Evolutionary conservation across 768 basidiomycete genomes (phyloP), one percentile per base, ranked within the genome.

Genomic region (Peribolospora kevripleyi): DNA sequence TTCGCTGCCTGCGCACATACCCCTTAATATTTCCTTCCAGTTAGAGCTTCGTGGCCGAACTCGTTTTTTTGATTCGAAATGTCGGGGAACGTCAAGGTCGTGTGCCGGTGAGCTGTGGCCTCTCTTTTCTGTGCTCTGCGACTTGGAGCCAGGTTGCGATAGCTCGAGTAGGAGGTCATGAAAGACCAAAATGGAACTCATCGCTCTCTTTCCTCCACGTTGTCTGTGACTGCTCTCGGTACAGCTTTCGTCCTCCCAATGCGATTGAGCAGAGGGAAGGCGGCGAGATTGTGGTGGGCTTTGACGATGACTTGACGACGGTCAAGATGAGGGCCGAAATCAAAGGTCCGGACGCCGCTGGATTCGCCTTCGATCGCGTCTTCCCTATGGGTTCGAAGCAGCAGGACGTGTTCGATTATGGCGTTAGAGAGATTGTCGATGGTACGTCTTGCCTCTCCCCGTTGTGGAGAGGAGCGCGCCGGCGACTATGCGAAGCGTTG

Each of bases 301-400:
- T 91, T 68, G 80, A 79, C 67, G 84, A 86, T 58, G 81, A 82
- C 71, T 71, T 84, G 40, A 81, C 82, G 62, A 83, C 84, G 2
- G 84, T 84, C 53, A 74, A 80, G 61, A 72, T 97, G 70, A 81
- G 78, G 68, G 80, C 76, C 46, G 72, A 78, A 43, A 73, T 76
- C 56, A 55, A 55, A 39, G 90, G 87, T 3, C 82, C 88, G 49
- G 90, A 93, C 72, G 91, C 79, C 72, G 84, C 88, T 73, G 91
- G 91, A 38, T 98, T 98, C 71, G 88, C 87, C 42, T 91, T 95
- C 64, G 93, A 98, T 68, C 76, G 90, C 59, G 87, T 91, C 25
- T 98, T 98, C 67, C 81, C 86, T 55, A 86, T 90, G 74, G 77
- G 74, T 46, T 85, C 90, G 48, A 75, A 78, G 67, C 93, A 98